These are phyloP conservation scores for Hypoxylon fuscum DNA, from an alignment of 495 filamentous ascomycete species.

Conservation along the genomic window DNA sequence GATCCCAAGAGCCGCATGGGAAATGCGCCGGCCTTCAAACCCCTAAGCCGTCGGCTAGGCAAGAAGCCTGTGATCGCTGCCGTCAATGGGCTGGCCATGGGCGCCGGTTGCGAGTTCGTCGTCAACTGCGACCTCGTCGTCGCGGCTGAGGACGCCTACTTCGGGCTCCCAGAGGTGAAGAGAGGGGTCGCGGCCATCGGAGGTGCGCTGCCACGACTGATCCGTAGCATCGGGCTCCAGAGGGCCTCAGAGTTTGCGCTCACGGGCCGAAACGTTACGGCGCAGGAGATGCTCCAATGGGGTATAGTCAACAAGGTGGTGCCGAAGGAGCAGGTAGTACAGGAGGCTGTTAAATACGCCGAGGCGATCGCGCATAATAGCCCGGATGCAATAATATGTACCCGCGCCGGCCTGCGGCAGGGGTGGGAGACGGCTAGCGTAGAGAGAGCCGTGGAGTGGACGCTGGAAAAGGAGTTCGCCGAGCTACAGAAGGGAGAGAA, in stretches of 20 bases:
- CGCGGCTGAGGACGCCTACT: conserved; percentile 64
- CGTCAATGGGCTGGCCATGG: conserved; percentile 78
- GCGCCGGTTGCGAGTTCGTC: conserved; percentile 81
- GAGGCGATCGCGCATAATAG: conserved; percentile 66
- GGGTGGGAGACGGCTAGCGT: conserved; percentile 69
- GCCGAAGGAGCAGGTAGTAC: conserved; percentile 55
- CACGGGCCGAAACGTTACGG: conserved; percentile 68
- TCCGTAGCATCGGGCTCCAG: conserved; percentile 71
- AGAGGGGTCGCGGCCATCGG: conserved; percentile 77
- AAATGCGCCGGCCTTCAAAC: conserved; percentile 65
- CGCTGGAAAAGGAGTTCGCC: conserved; percentile 62
- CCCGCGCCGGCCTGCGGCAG: conserved; percentile 69
- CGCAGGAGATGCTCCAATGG: conserved; percentile 72
- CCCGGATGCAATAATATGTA: conserved; percentile 78
- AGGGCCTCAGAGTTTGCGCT: conserved; percentile 80
- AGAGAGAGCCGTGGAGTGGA: conserved; percentile 66
- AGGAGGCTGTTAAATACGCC: conserved; percentile 63
- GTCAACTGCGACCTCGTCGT: conserved; percentile 79
- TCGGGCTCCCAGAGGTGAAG: conserved; percentile 77
- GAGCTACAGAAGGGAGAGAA: conserved; percentile 51
- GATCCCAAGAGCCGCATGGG: conserved; percentile 48
- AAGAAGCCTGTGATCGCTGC: conserved; percentile 82
- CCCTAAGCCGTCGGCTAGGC: conserved; percentile 58
- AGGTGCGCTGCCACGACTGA: conserved; percentile 76
- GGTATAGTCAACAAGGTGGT: conserved; percentile 80